A percentile compares a stretch with the other conserved stretches of the same genome.
Evolutionary conservation across 495 filamentous ascomycete species (phyloP).

Genomic region (Talaromyces stipitatus): DNA sequence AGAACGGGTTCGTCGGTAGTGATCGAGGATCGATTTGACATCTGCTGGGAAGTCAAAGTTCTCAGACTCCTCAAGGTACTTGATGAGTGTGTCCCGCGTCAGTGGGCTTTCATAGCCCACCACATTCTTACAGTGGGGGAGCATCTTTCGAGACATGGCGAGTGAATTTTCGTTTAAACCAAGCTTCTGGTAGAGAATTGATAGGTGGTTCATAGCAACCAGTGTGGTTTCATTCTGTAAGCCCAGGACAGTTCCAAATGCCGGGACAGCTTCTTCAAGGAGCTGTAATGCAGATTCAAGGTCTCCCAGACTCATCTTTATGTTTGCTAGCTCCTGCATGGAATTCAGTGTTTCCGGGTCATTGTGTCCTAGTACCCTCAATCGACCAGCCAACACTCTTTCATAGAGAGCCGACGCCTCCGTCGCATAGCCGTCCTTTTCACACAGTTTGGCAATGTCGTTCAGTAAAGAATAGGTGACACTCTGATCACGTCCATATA

Average conservation of each 20-base stretch:
- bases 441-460: constrained; percentile 20
- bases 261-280: constrained; percentile 21
- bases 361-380: constrained; percentile 21
- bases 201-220: constrained; percentile 22
- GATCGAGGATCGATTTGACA: constrained; percentile 18
- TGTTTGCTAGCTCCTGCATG: constrained; percentile 23
- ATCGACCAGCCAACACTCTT: constrained; percentile 21
- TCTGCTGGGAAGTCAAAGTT: constrained; percentile 25
- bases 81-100: constrained; percentile 18
- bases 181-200: constrained; percentile 21
- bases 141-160: constrained; percentile 13
- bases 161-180: constrained; percentile 21
- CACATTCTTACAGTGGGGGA: constrained; percentile 21
- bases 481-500: constrained; percentile 19
- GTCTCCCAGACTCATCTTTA: constrained; percentile 20
- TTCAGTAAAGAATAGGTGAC: constrained; percentile 20
- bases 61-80: constrained; percentile 20
- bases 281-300: constrained; percentile 21
- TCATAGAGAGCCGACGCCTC: constrained; percentile 24
- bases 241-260: constrained; percentile 22
- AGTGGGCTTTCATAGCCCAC: constrained; percentile 18
- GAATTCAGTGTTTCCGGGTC: constrained; percentile 22
- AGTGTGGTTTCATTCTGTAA: constrained; percentile 21
- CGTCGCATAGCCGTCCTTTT: constrained; percentile 22
- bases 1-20: constrained; percentile 18